Evolutionary conservation across 768 basidiomycete genomes (phyloP), one percentile per base, ranked within the genome.

Genomic region (Russula earlei): DNA sequence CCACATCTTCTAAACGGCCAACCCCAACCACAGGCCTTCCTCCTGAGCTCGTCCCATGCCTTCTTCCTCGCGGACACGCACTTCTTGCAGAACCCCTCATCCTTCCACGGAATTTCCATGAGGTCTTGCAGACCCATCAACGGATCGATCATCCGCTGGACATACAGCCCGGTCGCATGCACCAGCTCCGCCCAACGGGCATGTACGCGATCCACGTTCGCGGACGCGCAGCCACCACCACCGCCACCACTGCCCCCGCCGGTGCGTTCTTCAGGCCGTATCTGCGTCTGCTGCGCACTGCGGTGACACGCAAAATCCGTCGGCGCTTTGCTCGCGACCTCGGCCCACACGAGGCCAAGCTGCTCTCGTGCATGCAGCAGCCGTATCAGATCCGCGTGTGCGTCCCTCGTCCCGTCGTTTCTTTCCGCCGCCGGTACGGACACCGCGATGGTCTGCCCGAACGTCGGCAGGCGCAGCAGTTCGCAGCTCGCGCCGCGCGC

Each of bases 401-500:
- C 51, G 15, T 14, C 24, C 24, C 11, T 36, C 36, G 46, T 40
- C 14, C 47, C 50, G 36, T 45, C 50, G n/a, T n/a, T n/a, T 4
- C 27, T 51, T 3, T 46, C 41, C 0, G 40, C 56, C 42, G n/a
- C n/a, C n/a, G n/a, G 71, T 67, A 45, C 56, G 29, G 53, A 41
- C 24, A 38, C 59, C 4, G 20, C 47, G 6, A 49, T 42, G 11
- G 48, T 50, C 49, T 70, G 69, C 9, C 66, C 69, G 51, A 70
- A 69, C 14, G 56, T 64, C 9, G 63, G 48, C 12, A 58, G 59
- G 29, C 73, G 65, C 5, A 73, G 62, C 34, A 76, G 65, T 55
- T 76, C 73, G 56, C 76, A 75, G 51, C 70, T 73, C 1, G 74
- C 73, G 42, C 66, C 9, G 63, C 74, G 8, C 67, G 67, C 12